phyloP scores from a whole-genome alignment of 352 stramenopile species.

The Blastocystis sp. region DNA sequence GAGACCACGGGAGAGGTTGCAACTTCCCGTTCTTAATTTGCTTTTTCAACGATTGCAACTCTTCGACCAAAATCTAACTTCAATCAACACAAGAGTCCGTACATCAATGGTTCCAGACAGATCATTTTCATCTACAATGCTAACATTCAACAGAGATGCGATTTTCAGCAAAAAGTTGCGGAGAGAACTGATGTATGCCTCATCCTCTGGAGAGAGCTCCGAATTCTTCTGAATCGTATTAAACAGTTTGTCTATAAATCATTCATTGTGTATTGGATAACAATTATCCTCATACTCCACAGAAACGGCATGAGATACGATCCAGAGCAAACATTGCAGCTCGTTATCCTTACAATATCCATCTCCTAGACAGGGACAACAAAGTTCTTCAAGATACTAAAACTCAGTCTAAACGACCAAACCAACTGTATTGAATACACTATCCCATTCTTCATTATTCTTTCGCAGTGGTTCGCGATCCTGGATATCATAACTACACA shows the following conservation, averaged over 20 bases:
- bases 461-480: not conserved
- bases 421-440: not conserved
- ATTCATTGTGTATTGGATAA: not conserved
- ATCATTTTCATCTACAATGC: conserved; percentile 20
- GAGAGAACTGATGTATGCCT: not conserved
- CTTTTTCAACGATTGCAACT: not conserved
- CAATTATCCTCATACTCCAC: conserved; percentile 51
- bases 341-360: conserved; percentile 1
- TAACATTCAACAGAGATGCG: not conserved
- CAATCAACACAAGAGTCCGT: too few species aligned
- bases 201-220: not conserved
- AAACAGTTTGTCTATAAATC: not conserved
- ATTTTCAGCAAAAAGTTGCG: not conserved
- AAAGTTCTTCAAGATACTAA: conserved; percentile 13
- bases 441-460: not conserved
- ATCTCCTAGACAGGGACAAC: not conserved
- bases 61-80: not conserved
- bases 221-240: not conserved
- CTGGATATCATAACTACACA: conserved; percentile 3
- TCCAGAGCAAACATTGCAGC: conserved; percentile 23
- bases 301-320: conserved; percentile 18
- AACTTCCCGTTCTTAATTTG: not conserved
- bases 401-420: not conserved
- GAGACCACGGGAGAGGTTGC: not conserved
- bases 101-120: conserved; percentile 23